Conservation (phyloP, 2,329 filamentous ascomycete species). For the Aspergillus pseudonomiae region DNA sequence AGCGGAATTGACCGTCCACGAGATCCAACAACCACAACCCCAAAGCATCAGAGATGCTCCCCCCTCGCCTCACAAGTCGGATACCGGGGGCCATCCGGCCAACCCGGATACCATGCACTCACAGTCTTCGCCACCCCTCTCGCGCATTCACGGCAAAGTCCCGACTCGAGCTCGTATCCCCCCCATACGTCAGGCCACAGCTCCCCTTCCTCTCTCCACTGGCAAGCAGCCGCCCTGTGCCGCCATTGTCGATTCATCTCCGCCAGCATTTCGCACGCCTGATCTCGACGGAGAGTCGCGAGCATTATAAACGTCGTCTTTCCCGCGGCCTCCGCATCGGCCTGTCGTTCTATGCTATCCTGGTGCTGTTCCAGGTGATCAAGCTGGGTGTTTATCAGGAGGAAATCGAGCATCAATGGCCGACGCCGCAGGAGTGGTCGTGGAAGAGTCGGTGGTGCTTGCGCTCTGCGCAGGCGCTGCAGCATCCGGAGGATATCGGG, state of each 20-base stretch:
- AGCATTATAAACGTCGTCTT: conserved; percentile 50
- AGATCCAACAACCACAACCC: conserved; percentile 5
- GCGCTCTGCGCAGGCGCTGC: conserved; percentile 64
- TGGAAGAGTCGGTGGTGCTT: conserved; percentile 70
- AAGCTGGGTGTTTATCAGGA: conserved; percentile 73
- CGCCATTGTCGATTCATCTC: conserved; percentile 57
- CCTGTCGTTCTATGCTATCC: conserved; percentile 70
- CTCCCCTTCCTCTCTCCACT: conserved; percentile 67
- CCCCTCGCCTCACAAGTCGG: conserved; percentile 40
- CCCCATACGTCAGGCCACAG: conserved; percentile 60
- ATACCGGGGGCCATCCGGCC: conserved; percentile 44
- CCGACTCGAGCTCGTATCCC: conserved; percentile 55
- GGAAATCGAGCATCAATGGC: conserved; percentile 71
- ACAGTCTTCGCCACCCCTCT: conserved; percentile 23
- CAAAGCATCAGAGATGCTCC: conserved; percentile 32
- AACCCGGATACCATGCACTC: conserved; percentile 37
- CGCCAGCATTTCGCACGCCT: conserved; percentile 65
- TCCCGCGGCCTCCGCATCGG: conserved; percentile 71
- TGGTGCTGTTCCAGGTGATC: conserved; percentile 62
- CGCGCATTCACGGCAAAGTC: conserved; percentile 63
- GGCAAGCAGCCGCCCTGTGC: conserved; percentile 47
- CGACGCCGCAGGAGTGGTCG: conserved; percentile 81
- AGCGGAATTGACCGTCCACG: background rate
- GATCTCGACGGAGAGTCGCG: conserved; percentile 72
- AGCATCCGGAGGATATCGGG: conserved; percentile 59